phyloP scores from a whole-genome alignment of 2,329 filamentous ascomycete genomes.

The Nigrograna mackinnonii region DNA sequence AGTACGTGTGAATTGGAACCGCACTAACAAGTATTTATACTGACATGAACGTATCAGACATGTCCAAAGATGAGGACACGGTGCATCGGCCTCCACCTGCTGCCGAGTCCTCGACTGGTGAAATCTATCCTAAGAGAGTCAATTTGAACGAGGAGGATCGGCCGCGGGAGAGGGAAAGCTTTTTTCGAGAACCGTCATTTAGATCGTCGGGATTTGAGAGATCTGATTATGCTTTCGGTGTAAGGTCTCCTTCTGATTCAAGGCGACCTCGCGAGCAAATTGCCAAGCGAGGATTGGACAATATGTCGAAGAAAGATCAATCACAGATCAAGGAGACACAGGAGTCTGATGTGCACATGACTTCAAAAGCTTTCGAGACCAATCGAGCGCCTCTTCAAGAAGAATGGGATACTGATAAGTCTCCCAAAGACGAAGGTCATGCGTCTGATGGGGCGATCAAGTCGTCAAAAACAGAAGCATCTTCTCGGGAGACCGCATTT shows the following conservation, averaged over 20 bases:
- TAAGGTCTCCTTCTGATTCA: conserved; percentile 35
- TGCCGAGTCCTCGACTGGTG: too few relatives aligned
- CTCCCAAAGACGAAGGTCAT: background rate
- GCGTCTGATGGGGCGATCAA: background rate
- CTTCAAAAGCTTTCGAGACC: too few relatives aligned
- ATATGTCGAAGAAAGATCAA: background rate
- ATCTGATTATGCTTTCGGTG: conserved; percentile 17
- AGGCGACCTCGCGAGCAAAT: conserved; percentile 25
- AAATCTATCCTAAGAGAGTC: conserved; percentile 20
- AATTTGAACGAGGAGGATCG: conserved; percentile 7
- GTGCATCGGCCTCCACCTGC: too few relatives aligned
- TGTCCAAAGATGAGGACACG: too few relatives aligned
- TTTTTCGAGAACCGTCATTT: conserved; percentile 18
- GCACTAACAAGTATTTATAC: too few relatives aligned
- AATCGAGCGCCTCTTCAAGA: too few relatives aligned
- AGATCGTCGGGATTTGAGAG: conserved; percentile 18
- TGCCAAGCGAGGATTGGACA: conserved; percentile 2
- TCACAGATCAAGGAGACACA: too few relatives aligned
- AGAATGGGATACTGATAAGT: too few relatives aligned
- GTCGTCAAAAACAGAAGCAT: conserved; percentile 7
- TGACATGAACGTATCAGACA: too few relatives aligned
- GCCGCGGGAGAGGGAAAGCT: background rate
- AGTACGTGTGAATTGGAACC: too few relatives aligned
- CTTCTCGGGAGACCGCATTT: conserved; percentile 18
- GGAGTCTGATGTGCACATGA: too few relatives aligned